These are phyloP conservation scores for Takashimella koratensis DNA, from an alignment of 1,284 basidiomycete genomes.

Conservation along the genomic window DNA sequence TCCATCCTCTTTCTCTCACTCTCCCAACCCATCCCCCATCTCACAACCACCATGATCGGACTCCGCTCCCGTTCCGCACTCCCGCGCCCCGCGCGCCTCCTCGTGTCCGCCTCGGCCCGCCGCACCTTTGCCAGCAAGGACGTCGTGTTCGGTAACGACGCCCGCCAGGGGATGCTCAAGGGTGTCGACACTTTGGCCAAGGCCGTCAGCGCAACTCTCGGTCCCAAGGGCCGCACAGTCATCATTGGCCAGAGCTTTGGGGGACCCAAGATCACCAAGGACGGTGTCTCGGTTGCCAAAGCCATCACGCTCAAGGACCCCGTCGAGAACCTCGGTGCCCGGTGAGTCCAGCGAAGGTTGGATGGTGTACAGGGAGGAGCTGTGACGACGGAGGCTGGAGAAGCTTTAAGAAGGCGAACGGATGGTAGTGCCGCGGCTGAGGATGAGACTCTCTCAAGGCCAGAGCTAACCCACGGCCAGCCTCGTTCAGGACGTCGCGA, in stretches of 20 bases:
- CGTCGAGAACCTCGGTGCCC: slow-evolving; percentile 97
- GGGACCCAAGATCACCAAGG: slow-evolving; percentile 97
- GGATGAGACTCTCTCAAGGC: neutral
- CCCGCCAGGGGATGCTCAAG: slow-evolving; percentile 86
- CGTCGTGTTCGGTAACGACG: slow-evolving; percentile 95
- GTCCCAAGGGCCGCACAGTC: slow-evolving; percentile 96
- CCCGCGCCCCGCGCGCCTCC: slow-evolving; percentile 52
- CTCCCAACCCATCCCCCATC: slow-evolving; percentile 10
- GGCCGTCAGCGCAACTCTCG: slow-evolving; percentile 90
- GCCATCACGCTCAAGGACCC: slow-evolving; percentile 93
- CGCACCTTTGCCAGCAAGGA: slow-evolving; percentile 79
- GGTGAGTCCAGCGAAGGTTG: slow-evolving; percentile 55
- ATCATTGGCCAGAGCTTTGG: slow-evolving; percentile 97
- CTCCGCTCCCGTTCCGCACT: slow-evolving; percentile 42
- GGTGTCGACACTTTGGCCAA: slow-evolving; percentile 96
- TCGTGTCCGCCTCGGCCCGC: slow-evolving; percentile 48
- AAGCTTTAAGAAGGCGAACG: too few species aligned
- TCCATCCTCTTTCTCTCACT: slow-evolving; percentile 3
- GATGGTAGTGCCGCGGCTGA: neutral
- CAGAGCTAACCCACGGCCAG: slow-evolving; percentile 49
- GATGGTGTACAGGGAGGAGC: neutral
- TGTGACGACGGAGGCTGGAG: neutral
- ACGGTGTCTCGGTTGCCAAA: slow-evolving; percentile 98
- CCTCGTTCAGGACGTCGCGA: slow-evolving; percentile 90
- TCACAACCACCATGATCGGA: slow-evolving; percentile 22